Percentiles rank a stretch among this genome's conserved stretches.
Evolutionary conservation across 768 basidiomycete species (phyloP).

Genomic region (Cubamyces lactineus): DNA sequence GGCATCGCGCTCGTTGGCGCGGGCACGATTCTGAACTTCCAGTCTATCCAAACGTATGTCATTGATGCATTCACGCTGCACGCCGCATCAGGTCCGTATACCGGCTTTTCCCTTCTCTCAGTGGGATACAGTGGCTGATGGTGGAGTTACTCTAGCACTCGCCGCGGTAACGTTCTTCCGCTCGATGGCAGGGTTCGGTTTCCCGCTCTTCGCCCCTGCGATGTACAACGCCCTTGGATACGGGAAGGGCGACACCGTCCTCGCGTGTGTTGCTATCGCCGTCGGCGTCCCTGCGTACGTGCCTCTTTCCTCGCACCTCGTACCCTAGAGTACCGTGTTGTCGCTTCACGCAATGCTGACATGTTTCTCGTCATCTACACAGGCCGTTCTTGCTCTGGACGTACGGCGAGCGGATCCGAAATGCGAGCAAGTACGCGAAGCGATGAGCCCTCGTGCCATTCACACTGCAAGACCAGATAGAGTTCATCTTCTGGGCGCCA

Average conservation of each 20-base stretch:
- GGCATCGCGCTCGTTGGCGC: constrained; percentile 60
- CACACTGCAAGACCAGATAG: not conserved
- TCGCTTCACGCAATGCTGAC: constrained; percentile 37
- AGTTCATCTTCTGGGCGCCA: no score
- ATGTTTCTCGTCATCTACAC: constrained; percentile 21
- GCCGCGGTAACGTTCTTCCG: constrained; percentile 67
- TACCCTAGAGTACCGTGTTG: no score
- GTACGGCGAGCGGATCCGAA: constrained; percentile 52
- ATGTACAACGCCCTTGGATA: constrained; percentile 71
- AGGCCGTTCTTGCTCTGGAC: constrained; percentile 50
- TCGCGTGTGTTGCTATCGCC: constrained; percentile 59
- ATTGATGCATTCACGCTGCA: constrained; percentile 68
- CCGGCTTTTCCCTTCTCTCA: not conserved
- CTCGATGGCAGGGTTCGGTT: constrained; percentile 69
- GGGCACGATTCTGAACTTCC: constrained; percentile 62
- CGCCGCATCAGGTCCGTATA: constrained; percentile 60
- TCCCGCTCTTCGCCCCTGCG: constrained; percentile 76
- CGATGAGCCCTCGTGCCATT: not conserved
- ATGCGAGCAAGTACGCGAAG: constrained; percentile 24
- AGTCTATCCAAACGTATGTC: constrained; percentile 67
- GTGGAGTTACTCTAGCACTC: constrained; percentile 46
- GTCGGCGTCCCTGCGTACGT: constrained; percentile 64
- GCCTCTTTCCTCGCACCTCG: not conserved
- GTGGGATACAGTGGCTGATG: not conserved
- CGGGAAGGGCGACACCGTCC: constrained; percentile 68